Evolutionary conservation across 2,329 filamentous ascomycete genomes (phyloP), one percentile per base, ranked within the genome.

Genomic region (Pezicula neosporulosa): DNA sequence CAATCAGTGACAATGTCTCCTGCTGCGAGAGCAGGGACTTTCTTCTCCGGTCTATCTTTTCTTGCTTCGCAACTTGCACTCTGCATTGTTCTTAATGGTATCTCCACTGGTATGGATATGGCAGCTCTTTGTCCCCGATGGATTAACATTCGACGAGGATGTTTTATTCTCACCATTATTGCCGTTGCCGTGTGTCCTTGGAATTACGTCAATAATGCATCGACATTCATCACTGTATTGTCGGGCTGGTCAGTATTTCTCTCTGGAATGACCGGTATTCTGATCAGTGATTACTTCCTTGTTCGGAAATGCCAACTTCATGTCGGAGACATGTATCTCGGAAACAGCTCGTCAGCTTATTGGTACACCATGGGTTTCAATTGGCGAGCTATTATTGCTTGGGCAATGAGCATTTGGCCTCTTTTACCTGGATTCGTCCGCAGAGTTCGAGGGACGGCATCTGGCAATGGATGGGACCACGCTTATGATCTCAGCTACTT

Each of bases 81-180:
- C 45, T 59, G 63, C 49, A 57, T 59, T 46, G 58, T 61, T 35
- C 52, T 60, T 10, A 61, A 64, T 18, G 55, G 52, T 2, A 57
- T 63, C 18, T 59, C 56, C 12, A 63, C 70, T 2, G 75, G 75
- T 1, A 76, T 78, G 66, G 76, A 79, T 53, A 65, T 77, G 56
- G 72, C 75, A 2, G 72, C 70, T 1, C 64, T 76, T 0, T 70
- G 69, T 16, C 75, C 76, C 0, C 66, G 66, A 38, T 77, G 69
- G 56, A 70, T 78, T 60, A 77, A 75, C 54, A 77, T 78, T 46
- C 64, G 74, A 16, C 67, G 76, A 7, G 76, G 76, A 4, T 69
- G 68, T 12, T 73, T 72, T 50, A 61, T 77, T 19, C 69, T 70
- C 4, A 67, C 70, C 1, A 53, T 74, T 7, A 62, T 75, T 19